Percentiles rank a stretch among this genome's conserved stretches.
These are phyloP conservation scores for Dactylonectria macrodidyma DNA, from an alignment of 2,329 filamentous ascomycete species.

Conservation along the genomic window DNA sequence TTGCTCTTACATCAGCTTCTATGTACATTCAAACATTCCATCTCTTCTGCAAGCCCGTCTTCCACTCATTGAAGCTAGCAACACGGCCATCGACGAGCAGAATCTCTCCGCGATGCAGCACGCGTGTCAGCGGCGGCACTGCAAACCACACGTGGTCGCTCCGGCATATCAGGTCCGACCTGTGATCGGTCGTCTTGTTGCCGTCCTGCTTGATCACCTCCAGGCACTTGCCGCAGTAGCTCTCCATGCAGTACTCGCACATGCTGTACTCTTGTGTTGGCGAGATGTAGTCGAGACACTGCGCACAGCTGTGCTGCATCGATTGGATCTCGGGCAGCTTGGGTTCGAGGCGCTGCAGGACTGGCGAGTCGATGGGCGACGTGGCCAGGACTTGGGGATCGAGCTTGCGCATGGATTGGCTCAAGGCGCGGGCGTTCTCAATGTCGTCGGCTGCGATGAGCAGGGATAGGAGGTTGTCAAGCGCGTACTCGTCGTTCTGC, in stretches of 20 bases:
- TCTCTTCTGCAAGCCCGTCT: slow-evolving; percentile 49
- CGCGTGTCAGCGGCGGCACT: slow-evolving; percentile 54
- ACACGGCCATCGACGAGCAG: slow-evolving; percentile 52
- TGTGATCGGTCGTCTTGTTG: slow-evolving; percentile 50
- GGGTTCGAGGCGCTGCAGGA: slow-evolving; percentile 50
- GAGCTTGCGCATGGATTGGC: slow-evolving; percentile 57
- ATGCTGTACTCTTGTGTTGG: slow-evolving; percentile 52
- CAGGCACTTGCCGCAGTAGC: slow-evolving; percentile 55
- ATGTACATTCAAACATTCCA: slow-evolving; percentile 42
- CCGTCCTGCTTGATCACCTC: slow-evolving; percentile 49
- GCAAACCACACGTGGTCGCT: slow-evolving; percentile 57
- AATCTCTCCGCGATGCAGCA: slow-evolving; percentile 57
- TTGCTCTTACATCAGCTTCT: background rate
- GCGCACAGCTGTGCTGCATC: slow-evolving; percentile 54
- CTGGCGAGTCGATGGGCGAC: slow-evolving; percentile 49
- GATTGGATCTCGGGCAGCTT: slow-evolving; percentile 56
- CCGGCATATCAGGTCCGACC: slow-evolving; percentile 51
- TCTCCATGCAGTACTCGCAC: slow-evolving; percentile 57
- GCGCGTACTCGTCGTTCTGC: slow-evolving; percentile 58
- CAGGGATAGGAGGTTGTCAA: slow-evolving; percentile 58
- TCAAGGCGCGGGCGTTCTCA: slow-evolving; percentile 54
- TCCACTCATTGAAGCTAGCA: slow-evolving; percentile 55
- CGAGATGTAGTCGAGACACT: slow-evolving; percentile 55
- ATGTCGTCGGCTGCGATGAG: slow-evolving; percentile 57
- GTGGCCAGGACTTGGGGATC: slow-evolving; percentile 48